phyloP scores from a whole-genome alignment of 768 basidiomycete genomes.

The Boletus rufocinnamomeus region DNA sequence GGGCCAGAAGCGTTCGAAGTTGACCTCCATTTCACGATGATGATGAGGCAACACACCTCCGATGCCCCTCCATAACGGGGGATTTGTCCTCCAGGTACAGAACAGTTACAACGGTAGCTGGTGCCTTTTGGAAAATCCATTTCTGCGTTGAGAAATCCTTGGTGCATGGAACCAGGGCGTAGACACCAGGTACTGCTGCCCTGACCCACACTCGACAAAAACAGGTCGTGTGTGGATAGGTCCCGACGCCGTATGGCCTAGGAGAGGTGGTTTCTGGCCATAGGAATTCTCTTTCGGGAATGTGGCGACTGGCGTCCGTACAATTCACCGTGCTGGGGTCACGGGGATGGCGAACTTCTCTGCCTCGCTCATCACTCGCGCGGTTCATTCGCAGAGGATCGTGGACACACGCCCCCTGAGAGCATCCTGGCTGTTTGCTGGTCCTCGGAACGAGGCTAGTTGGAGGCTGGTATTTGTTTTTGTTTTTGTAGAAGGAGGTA shows the following conservation, averaged over 20 bases:
- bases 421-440: constrained; percentile 3
- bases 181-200: constrained; percentile 1
- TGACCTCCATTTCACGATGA: constrained; percentile 7
- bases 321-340: constrained; percentile 18
- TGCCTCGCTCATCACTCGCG: constrained; percentile 26
- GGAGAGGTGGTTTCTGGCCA: constrained; percentile 11
- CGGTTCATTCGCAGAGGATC: constrained; percentile 17
- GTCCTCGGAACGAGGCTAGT: constrained; percentile 4
- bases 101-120: neutral
- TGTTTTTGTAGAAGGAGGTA: constrained; percentile 16
- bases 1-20: neutral
- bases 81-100: constrained; percentile 5
- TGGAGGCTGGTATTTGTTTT: constrained; percentile 21
- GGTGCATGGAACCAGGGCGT: constrained; percentile 1
- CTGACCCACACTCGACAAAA: constrained; percentile 12
- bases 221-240: constrained; percentile 3
- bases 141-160: constrained; percentile 2
- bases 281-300: constrained; percentile 11
- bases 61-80: constrained; percentile 3
- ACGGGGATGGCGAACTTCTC: constrained; percentile 20
- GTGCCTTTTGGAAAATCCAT: neutral
- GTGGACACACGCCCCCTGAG: constrained; percentile 10
- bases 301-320: constrained; percentile 10
- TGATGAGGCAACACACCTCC: neutral
- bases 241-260: constrained; percentile 6